phyloP scores from a whole-genome alignment of 2,329 filamentous ascomycete genomes.

The Ustulina deusta region DNA sequence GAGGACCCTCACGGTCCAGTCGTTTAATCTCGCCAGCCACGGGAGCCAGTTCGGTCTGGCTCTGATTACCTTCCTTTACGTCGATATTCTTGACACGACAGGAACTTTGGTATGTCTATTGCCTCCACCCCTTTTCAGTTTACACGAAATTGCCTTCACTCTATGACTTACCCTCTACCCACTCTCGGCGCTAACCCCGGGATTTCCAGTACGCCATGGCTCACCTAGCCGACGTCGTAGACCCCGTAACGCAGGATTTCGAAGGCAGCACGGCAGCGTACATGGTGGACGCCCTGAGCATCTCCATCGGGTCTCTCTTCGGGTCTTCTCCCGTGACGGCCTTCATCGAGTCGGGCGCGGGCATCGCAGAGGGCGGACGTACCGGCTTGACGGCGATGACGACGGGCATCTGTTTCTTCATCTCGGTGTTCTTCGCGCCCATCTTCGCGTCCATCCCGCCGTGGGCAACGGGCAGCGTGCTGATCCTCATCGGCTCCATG shows the following conservation, averaged over 20 bases:
- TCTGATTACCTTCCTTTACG: constrained; percentile 89
- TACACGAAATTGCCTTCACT: neutral
- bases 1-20: constrained; percentile 75
- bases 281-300: constrained; percentile 81
- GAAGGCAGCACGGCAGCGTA: constrained; percentile 87
- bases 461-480: constrained; percentile 90
- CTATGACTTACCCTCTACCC: neutral
- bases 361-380: constrained; percentile 87
- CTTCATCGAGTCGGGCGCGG: constrained; percentile 89
- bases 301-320: constrained; percentile 83
- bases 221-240: constrained; percentile 81
- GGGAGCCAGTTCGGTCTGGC: constrained; percentile 84
- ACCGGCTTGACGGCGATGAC: constrained; percentile 86
- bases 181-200: constrained; percentile 13
- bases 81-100: constrained; percentile 88
- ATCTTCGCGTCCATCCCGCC: constrained; percentile 91
- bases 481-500: constrained; percentile 87
- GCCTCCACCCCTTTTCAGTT: neutral
- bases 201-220: constrained; percentile 79
- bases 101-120: constrained; percentile 69
- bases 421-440: constrained; percentile 88
- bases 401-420: constrained; percentile 85
- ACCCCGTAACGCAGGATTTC: constrained; percentile 86
- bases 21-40: constrained; percentile 77
- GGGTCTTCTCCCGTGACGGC: constrained; percentile 86